phyloP scores from a whole-genome alignment of 768 basidiomycete species.

The Lenzites betulinus region DNA sequence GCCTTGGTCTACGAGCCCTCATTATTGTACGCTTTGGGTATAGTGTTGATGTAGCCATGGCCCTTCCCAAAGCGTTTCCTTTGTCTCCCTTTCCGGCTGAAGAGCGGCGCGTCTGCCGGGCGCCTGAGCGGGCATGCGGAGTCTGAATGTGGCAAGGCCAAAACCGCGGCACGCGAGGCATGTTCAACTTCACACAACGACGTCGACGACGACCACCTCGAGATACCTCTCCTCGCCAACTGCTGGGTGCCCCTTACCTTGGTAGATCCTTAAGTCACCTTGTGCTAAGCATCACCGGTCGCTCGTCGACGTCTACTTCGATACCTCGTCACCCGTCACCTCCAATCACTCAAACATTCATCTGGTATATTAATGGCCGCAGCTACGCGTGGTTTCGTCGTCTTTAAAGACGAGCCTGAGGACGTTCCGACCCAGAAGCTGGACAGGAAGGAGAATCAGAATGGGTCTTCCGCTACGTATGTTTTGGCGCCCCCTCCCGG shows the following conservation, averaged over 20 bases:
- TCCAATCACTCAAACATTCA: background rate
- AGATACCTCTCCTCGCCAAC: conserved; percentile 8
- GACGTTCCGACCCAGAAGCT: conserved; percentile 3
- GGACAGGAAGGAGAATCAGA: conserved; percentile 31
- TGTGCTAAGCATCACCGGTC: background rate
- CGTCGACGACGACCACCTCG: conserved; percentile 20
- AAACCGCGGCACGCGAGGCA: conserved; percentile 12
- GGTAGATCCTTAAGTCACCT: background rate
- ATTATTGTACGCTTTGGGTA: too few relatives aligned
- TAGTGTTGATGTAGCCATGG: background rate
- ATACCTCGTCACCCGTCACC: background rate
- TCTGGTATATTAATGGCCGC: conserved; percentile 18
- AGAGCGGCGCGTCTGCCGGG: background rate
- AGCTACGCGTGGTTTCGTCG: conserved; percentile 24
- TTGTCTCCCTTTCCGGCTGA: background rate
- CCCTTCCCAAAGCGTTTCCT: background rate
- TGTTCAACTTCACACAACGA: conserved; percentile 15
- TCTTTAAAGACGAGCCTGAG: conserved; percentile 30
- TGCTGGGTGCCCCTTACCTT: background rate
- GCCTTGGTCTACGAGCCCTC: background rate
- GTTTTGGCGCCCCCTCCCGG: conserved; percentile 24
- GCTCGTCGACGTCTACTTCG: conserved; percentile 13
- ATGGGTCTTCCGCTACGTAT: conserved; percentile 10
- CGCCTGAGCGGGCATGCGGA: conserved; percentile 4
- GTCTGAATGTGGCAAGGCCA: conserved; percentile 3